A percentile compares a stretch with the other conserved stretches of the same genome.
phyloP scores from a whole-genome alignment of 2,329 filamentous ascomycete genomes.

The Colletotrichum trifolii region DNA sequence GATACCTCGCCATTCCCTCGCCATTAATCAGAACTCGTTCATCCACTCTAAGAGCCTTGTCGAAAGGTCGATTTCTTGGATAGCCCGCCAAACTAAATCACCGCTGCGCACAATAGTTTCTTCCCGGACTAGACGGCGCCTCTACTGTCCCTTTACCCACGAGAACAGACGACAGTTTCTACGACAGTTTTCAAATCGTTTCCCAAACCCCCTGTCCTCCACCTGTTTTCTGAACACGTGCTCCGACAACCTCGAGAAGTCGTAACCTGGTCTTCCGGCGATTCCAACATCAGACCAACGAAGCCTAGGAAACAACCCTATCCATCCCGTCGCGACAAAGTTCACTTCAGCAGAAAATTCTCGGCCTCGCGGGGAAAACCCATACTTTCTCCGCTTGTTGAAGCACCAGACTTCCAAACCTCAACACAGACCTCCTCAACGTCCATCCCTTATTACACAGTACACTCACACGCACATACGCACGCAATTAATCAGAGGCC shows the following conservation, averaged over 20 bases:
- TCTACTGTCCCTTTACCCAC: too few species aligned
- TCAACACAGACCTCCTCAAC: constrained; percentile 21
- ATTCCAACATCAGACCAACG: constrained; percentile 35
- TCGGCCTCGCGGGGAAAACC: constrained; percentile 3
- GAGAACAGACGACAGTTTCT: constrained; percentile 23
- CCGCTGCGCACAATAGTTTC: too few species aligned
- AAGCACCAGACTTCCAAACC: constrained; percentile 2
- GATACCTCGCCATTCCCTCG: constrained; percentile 28
- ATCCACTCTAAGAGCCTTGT: neutral
- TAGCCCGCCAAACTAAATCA: neutral
- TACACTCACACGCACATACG: constrained; percentile 18
- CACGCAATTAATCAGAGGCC: constrained; percentile 37
- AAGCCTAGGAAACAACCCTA: constrained; percentile 7
- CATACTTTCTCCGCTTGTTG: constrained; percentile 5
- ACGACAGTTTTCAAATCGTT: constrained; percentile 6
- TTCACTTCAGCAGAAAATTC: constrained; percentile 5
- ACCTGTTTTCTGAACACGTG: constrained; percentile 33
- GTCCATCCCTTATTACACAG: neutral
- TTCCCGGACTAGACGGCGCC: too few species aligned
- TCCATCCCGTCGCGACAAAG: neutral
- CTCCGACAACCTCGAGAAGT: constrained; percentile 24
- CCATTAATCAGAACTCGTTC: neutral
- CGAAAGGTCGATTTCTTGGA: constrained; percentile 10
- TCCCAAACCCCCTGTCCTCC: constrained; percentile 16
- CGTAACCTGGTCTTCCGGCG: constrained; percentile 18